Evolutionary conservation across 305 asterid species (phyloP).

Genomic region (Salvia sclarea): DNA sequence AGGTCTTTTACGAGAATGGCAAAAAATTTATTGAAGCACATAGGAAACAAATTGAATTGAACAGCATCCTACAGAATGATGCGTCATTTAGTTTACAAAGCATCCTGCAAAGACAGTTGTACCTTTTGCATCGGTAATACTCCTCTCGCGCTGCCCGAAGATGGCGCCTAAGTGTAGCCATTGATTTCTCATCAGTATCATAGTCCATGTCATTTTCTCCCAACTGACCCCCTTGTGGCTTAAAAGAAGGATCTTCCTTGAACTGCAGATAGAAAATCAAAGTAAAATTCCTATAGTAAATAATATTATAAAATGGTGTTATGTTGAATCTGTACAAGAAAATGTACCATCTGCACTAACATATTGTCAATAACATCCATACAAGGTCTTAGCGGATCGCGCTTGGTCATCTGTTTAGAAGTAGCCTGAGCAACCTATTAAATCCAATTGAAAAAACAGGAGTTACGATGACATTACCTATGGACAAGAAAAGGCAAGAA

Average conservation of each 20-base stretch:
- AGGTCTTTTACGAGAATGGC: slow-evolving; percentile 7
- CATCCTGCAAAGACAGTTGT: slow-evolving; percentile 28
- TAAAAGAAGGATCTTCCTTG: slow-evolving; percentile 91
- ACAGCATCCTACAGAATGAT: slow-evolving; percentile 11
- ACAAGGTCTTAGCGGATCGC: slow-evolving; percentile 88
- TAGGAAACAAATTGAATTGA: slow-evolving; percentile 4
- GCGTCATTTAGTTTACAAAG: slow-evolving; percentile 18
- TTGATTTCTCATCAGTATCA: slow-evolving; percentile 97
- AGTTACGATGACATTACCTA: not conserved
- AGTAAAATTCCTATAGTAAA: slow-evolving; percentile 26
- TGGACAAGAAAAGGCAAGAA: slow-evolving; percentile 7
- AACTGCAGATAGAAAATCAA: slow-evolving; percentile 51
- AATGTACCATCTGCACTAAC: slow-evolving; percentile 85
- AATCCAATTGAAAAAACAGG: slow-evolving; percentile 31
- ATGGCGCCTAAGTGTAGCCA: slow-evolving; percentile 96
- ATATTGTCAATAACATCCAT: slow-evolving; percentile 93
- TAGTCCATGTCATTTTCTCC: slow-evolving; percentile 99
- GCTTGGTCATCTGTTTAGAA: slow-evolving; percentile 97
- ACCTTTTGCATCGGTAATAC: slow-evolving; percentile 96
- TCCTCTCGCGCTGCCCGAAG: slow-evolving; percentile 94
- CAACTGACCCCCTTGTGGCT: slow-evolving; percentile 97
- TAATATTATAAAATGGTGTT: slow-evolving; percentile 25
- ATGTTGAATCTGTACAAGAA: slow-evolving; percentile 25
- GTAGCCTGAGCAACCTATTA: slow-evolving; percentile 97
- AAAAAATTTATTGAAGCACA: slow-evolving; percentile 18